These are phyloP conservation scores for Nicotiana paniculata DNA, from an alignment of 257 asterid species.

Conservation along the genomic window DNA sequence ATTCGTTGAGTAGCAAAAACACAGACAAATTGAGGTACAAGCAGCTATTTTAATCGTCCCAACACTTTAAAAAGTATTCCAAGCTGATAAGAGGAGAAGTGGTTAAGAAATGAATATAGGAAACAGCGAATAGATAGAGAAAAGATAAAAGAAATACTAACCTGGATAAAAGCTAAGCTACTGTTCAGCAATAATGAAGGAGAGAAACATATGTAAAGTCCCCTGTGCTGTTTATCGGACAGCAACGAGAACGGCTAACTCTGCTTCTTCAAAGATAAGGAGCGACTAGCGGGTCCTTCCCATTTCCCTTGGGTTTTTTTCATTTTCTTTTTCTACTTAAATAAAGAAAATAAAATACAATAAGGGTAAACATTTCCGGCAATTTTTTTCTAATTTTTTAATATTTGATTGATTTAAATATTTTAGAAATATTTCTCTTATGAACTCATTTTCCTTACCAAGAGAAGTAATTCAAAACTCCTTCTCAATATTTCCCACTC, in stretches of 20 bases:
- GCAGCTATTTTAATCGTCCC: background rate
- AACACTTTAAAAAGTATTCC: background rate
- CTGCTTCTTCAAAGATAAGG: slow-evolving; percentile 5
- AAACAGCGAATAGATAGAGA: background rate
- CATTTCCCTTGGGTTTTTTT: background rate
- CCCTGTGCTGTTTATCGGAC: background rate
- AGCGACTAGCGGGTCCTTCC: background rate
- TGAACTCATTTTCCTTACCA: too few species aligned
- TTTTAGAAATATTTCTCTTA: too few species aligned
- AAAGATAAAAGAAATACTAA: background rate
- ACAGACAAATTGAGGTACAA: background rate
- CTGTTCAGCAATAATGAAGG: background rate
- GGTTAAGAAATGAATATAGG: background rate
- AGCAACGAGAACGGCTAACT: background rate
- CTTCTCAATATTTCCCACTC: too few species aligned
- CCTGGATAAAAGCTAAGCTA: background rate
- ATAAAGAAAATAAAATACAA: too few species aligned
- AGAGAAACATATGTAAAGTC: background rate
- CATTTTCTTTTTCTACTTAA: background rate
- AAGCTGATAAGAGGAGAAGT: background rate
- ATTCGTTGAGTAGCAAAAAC: background rate
- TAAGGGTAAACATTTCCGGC: too few species aligned
- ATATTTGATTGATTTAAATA: too few species aligned
- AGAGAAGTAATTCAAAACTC: too few species aligned
- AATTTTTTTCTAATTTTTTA: too few species aligned